A percentile compares a stretch with the other conserved stretches of the same genome.
phyloP scores from a whole-genome alignment of 2,329 filamentous ascomycete genomes.

The Aureobasidium namibiae region DNA sequence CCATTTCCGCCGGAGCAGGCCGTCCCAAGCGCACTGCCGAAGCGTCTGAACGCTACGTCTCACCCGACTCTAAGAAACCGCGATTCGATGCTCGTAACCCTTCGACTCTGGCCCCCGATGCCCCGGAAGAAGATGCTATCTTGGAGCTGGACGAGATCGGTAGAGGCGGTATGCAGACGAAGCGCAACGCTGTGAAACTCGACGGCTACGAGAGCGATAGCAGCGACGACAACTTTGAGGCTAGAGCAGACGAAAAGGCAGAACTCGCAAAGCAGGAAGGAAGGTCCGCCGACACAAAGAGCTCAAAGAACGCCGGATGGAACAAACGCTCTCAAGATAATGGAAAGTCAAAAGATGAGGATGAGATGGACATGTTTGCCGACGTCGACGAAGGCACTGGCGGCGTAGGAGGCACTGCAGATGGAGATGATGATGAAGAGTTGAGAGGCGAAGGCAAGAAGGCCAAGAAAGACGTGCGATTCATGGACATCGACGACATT shows the following conservation, averaged over 20 bases:
- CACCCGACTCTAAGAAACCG: constrained; percentile 65
- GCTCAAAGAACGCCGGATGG: constrained; percentile 28
- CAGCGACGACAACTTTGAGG: constrained; percentile 84
- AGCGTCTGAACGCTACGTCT: constrained; percentile 67
- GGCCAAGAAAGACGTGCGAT: constrained; percentile 55
- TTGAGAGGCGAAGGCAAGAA: constrained; percentile 47
- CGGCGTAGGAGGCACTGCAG: constrained; percentile 21
- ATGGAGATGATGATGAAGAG: constrained; percentile 48
- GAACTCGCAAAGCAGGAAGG: constrained; percentile 35
- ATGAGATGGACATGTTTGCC: constrained; percentile 77
- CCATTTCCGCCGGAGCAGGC: neutral
- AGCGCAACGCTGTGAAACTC: constrained; percentile 89
- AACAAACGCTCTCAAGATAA: constrained; percentile 26
- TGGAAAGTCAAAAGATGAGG: constrained; percentile 49
- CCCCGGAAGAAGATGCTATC: constrained; percentile 63
- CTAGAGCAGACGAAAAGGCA: constrained; percentile 55
- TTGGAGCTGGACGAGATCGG: constrained; percentile 92
- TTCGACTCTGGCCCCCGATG: constrained; percentile 79
- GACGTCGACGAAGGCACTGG: constrained; percentile 53
- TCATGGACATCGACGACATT: constrained; percentile 57
- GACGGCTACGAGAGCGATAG: constrained; percentile 93
- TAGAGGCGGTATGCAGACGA: constrained; percentile 60
- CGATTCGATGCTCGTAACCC: constrained; percentile 94
- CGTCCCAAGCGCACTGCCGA: constrained; percentile 65
- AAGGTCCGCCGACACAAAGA: neutral